Conservation (phyloP, 1,284 basidiomycete genomes). For the Heliocybe sulcata region DNA sequence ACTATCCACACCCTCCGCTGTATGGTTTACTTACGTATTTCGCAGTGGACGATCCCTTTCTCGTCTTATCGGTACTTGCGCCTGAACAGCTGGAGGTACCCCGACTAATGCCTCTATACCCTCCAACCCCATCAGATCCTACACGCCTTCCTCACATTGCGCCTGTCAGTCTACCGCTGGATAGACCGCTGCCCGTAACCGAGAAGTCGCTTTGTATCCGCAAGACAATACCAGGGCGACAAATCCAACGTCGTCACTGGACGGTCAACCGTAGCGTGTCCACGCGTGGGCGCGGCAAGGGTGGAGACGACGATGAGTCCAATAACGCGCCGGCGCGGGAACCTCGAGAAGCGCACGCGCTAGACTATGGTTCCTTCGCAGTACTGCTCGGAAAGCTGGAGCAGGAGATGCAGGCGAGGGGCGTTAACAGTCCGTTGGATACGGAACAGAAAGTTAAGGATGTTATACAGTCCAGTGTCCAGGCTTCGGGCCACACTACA, state of each 20-base stretch:
- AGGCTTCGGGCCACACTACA: slow-evolving; percentile 7
- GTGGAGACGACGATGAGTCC: slow-evolving; percentile 40
- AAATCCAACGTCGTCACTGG: slow-evolving; percentile 26
- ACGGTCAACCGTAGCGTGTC: slow-evolving; percentile 28
- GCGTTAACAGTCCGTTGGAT: slow-evolving; percentile 21
- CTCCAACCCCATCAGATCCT: slow-evolving; percentile 23
- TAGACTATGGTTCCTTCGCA: slow-evolving; percentile 59
- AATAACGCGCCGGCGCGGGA: slow-evolving; percentile 21
- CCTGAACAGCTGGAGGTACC: slow-evolving; percentile 50
- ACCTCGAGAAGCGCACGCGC: slow-evolving; percentile 41
- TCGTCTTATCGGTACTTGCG: slow-evolving; percentile 52
- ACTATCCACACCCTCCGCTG: slow-evolving; percentile 3
- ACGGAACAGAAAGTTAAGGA: slow-evolving; percentile 29
- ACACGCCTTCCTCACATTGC: slow-evolving; percentile 16
- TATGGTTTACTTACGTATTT: slow-evolving; percentile 8
- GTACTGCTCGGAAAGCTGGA: slow-evolving; percentile 39
- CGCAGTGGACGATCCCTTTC: slow-evolving; percentile 73
- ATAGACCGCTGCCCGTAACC: slow-evolving; percentile 10
- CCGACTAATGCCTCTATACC: slow-evolving; percentile 48
- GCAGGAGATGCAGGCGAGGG: slow-evolving; percentile 34
- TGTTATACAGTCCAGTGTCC: slow-evolving; percentile 17
- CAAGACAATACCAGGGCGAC: slow-evolving; percentile 12
- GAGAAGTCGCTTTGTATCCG: slow-evolving; percentile 5
- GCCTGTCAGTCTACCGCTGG: slow-evolving; percentile 21
- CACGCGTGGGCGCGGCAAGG: slow-evolving; percentile 41